A percentile compares a stretch with the other conserved stretches of the same genome.
phyloP scores from a whole-genome alignment of 2,329 filamentous ascomycete genomes.

The Lojkania enalia region DNA sequence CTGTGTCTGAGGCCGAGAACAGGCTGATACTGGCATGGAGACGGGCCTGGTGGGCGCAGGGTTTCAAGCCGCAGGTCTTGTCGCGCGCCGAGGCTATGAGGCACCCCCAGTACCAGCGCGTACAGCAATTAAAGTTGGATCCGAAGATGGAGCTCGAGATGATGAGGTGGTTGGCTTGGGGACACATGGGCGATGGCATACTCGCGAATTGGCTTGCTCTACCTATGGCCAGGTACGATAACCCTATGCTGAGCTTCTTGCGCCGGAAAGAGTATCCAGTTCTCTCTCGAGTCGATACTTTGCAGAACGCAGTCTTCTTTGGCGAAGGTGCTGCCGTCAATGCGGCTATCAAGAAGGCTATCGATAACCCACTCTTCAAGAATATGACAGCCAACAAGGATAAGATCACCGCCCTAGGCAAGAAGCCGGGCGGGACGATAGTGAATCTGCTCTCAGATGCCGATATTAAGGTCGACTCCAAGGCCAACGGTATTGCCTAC shows the following conservation, averaged over 20 bases:
- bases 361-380: slow-evolving; percentile 58
- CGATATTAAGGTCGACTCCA: slow-evolving; percentile 66
- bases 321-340: slow-evolving; percentile 62
- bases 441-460: slow-evolving; percentile 57
- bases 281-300: slow-evolving; percentile 72
- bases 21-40: slow-evolving; percentile 84
- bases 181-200: slow-evolving; percentile 82
- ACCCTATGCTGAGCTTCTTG: slow-evolving; percentile 71
- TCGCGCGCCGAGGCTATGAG: slow-evolving; percentile 78
- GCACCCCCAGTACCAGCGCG: slow-evolving; percentile 74
- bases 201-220: slow-evolving; percentile 78
- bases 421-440: slow-evolving; percentile 61
- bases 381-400: slow-evolving; percentile 60
- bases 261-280: slow-evolving; percentile 74
- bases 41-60: slow-evolving; percentile 92
- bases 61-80: slow-evolving; percentile 83
- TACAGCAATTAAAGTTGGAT: slow-evolving; percentile 57
- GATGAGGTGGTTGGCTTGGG: slow-evolving; percentile 90
- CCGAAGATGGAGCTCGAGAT: slow-evolving; percentile 58
- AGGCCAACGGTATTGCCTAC: slow-evolving; percentile 71
- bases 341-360: slow-evolving; percentile 46
- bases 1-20: slow-evolving; percentile 72
- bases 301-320: slow-evolving; percentile 73
- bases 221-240: slow-evolving; percentile 78
- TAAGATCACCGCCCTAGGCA: slow-evolving; percentile 60